Base-by-base conservation (phyloP, 176 grass and related monocot genomes). In the Eleusine coracana region DNA sequence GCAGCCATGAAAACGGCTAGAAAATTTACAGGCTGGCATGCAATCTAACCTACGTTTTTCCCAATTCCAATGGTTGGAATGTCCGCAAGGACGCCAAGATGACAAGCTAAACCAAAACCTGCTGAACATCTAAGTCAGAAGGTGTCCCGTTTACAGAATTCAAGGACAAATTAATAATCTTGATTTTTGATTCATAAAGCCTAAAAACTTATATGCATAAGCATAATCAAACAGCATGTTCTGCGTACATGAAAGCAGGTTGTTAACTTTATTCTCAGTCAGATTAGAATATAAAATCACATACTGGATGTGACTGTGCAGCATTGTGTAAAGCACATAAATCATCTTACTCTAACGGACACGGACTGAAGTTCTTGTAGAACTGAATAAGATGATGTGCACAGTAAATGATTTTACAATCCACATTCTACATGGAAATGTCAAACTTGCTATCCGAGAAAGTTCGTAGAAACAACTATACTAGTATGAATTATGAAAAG, bases 51-150 rank as follows among this genome's bases (percentile, higher is more conserved):
- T 62, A 98, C 96, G 95, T 95, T 98, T 93, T 98, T 98, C 13
- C 92, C 91, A 77, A 98, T 82, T 11, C 96, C 92, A 42, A 98
- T 90, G 73, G 96, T 84, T 4, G 91, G 91, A 49, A 95, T 55
- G 62, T 88, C 80, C 77, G 85, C 92, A 74, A 95, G 90, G 56
- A 98, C 83, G 15, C 92, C 96, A 21, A 98, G 71, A 93, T 98
- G 96, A 77, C 90, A 98, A 76, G 96, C 96, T 82, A 98, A 93
- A 91, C 92, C 96, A 88, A 95, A 95, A 86, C 96, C 96, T 98
- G 90, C n/a, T 49, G 29, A 68, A 83, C 16, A 61, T 48, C 73
- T n/a, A 82, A 27, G 21, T 56, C 50, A 77, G 38, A 77, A 58
- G 55, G 29, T 4, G 29, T 61, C 11, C 16, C 29, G 42, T 50